Conservation (phyloP, 305 asterid genomes). For the Fraxinus sp. region DNA sequence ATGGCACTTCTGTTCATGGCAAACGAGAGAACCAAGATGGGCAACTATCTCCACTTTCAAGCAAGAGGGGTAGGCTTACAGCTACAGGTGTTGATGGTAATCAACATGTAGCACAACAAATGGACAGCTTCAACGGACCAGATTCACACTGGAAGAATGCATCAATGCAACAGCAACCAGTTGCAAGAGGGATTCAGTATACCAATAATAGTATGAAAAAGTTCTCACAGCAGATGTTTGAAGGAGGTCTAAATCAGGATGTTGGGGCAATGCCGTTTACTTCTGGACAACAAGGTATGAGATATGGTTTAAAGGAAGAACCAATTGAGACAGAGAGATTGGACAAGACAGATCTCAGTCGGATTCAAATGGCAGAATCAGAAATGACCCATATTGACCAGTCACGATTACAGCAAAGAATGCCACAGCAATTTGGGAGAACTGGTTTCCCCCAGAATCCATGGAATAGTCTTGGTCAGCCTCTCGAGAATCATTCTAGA, state of each 20-base stretch:
- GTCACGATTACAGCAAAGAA: constrained; percentile 69
- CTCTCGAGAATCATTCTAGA: constrained; percentile 64
- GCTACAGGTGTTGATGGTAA: constrained; percentile 52
- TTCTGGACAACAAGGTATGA: constrained; percentile 69
- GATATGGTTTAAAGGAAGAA: constrained; percentile 87
- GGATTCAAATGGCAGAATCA: constrained; percentile 55
- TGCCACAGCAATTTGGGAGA: constrained; percentile 65
- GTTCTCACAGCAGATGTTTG: constrained; percentile 64
- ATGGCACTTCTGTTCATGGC: constrained; percentile 54
- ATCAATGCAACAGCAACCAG: constrained; percentile 60
- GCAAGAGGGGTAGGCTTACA: constrained; percentile 65
- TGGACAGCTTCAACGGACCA: constrained; percentile 64
- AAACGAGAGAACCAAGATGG: constrained; percentile 79
- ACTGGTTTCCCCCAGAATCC: constrained; percentile 64
- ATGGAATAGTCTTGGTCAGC: constrained; percentile 74
- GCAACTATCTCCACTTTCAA: constrained; percentile 58
- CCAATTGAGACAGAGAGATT: constrained; percentile 72
- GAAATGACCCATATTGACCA: constrained; percentile 57
- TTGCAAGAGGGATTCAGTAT: constrained; percentile 60
- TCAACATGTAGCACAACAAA: constrained; percentile 55
- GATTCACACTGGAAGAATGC: constrained; percentile 84
- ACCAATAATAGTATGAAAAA: constrained; percentile 64
- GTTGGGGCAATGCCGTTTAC: constrained; percentile 53
- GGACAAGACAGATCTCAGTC: constrained; percentile 58
- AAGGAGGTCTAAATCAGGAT: constrained; percentile 76